Percentiles rank a stretch among this genome's conserved stretches.
Evolutionary conservation across 306 rosid genomes (phyloP).

Genomic region (Prosopis cineraria): DNA sequence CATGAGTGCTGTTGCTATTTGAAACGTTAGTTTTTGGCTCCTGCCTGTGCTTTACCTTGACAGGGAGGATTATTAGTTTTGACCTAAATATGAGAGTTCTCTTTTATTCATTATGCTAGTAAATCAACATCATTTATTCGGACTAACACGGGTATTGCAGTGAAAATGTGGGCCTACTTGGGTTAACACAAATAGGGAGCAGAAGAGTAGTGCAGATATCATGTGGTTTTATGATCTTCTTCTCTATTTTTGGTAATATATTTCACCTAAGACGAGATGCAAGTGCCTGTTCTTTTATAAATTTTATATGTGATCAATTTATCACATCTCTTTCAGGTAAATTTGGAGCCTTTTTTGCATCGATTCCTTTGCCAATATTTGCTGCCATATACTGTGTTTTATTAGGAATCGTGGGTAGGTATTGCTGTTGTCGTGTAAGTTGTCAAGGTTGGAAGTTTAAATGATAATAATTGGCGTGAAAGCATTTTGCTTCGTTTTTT

Average conservation of each 20-base stretch:
- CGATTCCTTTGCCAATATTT: constrained; percentile 87
- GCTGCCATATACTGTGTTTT: constrained; percentile 92
- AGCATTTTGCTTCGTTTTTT: constrained; percentile 4
- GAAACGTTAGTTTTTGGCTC: neutral
- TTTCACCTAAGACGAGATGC: neutral
- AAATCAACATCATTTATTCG: neutral
- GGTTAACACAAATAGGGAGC: constrained; percentile 93
- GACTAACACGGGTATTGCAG: constrained; percentile 47
- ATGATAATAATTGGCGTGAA: neutral
- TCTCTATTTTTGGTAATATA: constrained; percentile 77
- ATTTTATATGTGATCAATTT: constrained; percentile 13
- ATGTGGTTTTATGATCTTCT: constrained; percentile 91
- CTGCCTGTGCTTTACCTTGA: neutral
- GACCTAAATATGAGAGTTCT: neutral
- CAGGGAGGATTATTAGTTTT: neutral
- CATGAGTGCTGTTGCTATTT: neutral
- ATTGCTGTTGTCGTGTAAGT: constrained; percentile 2
- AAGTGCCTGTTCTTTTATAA: neutral
- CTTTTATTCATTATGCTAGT: neutral
- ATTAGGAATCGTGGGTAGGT: constrained; percentile 86
- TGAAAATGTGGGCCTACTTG: constrained; percentile 95
- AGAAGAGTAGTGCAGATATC: constrained; percentile 94
- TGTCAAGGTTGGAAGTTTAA: constrained; percentile 2
- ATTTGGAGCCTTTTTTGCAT: constrained; percentile 95
- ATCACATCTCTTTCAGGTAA: constrained; percentile 65